Conservation (phyloP, 2,329 filamentous ascomycete species). For the Saccharata proteae region DNA sequence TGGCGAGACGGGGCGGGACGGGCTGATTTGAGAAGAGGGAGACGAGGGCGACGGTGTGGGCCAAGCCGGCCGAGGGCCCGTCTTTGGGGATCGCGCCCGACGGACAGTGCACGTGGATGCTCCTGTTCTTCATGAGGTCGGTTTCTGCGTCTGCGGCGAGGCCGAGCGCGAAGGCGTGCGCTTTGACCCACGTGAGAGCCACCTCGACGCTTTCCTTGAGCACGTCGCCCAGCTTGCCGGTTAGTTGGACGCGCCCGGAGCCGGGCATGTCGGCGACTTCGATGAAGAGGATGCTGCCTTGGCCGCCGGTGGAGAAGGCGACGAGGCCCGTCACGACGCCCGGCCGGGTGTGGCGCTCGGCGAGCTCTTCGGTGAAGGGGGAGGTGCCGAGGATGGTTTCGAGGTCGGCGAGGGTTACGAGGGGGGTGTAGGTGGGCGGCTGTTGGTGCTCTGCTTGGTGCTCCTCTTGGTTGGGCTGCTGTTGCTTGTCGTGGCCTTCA, state of each 20-base stretch:
- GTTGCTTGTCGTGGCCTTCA: too few species aligned
- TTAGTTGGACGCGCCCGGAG: constrained; percentile 81
- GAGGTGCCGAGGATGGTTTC: constrained; percentile 88
- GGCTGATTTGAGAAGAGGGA: constrained; percentile 76
- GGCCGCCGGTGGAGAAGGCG: constrained; percentile 67
- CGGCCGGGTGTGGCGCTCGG: constrained; percentile 67
- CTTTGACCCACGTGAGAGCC: constrained; percentile 92
- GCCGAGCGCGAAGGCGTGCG: constrained; percentile 83
- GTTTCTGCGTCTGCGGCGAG: constrained; percentile 68
- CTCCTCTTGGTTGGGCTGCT: constrained; percentile 16
- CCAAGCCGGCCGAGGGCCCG: constrained; percentile 70
- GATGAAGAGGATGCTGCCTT: constrained; percentile 95
- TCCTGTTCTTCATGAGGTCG: constrained; percentile 92
- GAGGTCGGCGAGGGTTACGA: constrained; percentile 65
- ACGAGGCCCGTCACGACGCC: constrained; percentile 94
- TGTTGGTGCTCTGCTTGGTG: too few species aligned
- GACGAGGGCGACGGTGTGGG: constrained; percentile 86
- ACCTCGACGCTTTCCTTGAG: constrained; percentile 96
- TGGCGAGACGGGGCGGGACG: constrained; percentile 84
- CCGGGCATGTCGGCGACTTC: constrained; percentile 97
- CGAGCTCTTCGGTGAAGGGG: constrained; percentile 89
- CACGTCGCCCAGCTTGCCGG: constrained; percentile 90
- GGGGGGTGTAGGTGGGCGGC: constrained; percentile 57
- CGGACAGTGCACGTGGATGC: constrained; percentile 92
- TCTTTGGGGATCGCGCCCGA: constrained; percentile 94